A percentile compares a stretch with the other conserved stretches of the same genome.
Evolutionary conservation across 1,139 yeast species (phyloP).

Genomic region (Kodamaea ohmeri): DNA sequence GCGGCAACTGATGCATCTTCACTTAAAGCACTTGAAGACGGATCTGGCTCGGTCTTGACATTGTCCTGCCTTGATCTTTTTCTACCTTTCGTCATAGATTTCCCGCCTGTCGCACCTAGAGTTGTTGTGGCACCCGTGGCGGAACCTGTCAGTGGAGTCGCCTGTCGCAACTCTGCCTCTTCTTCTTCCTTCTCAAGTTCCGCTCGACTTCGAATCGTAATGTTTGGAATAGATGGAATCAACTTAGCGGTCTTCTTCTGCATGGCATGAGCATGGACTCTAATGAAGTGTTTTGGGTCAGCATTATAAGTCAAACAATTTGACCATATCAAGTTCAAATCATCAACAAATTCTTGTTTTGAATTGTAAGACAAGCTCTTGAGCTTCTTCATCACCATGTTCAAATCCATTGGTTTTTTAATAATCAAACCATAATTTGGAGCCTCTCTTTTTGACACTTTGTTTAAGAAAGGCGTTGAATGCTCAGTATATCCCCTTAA

Average conservation of each 20-base stretch:
- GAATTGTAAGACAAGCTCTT: slow-evolving; percentile 78
- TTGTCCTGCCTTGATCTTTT: slow-evolving; percentile 41
- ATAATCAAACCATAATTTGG: slow-evolving; percentile 91
- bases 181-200: slow-evolving; percentile 85
- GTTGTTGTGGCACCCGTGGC: slow-evolving; percentile 4
- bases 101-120: slow-evolving; percentile 21
- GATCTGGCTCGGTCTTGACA: slow-evolving; percentile 25
- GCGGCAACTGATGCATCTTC: slow-evolving; percentile 16
- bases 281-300: slow-evolving; percentile 87
- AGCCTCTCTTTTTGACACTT: slow-evolving; percentile 95
- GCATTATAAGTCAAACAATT: slow-evolving; percentile 92
- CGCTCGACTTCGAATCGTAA: slow-evolving; percentile 71
- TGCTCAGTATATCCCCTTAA: slow-evolving; percentile 92
- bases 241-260: slow-evolving; percentile 78
- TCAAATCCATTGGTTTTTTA: slow-evolving; percentile 94
- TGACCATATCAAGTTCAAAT: slow-evolving; percentile 90
- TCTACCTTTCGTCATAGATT: slow-evolving; percentile 42
- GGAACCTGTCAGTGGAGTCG: slow-evolving; percentile 28
- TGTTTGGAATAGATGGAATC: slow-evolving; percentile 85
- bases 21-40: slow-evolving; percentile 5
- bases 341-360: slow-evolving; percentile 88
- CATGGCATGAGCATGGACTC: slow-evolving; percentile 96
- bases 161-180: slow-evolving; percentile 21
- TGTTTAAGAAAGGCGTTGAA: slow-evolving; percentile 91
- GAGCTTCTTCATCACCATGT: slow-evolving; percentile 88